Evolutionary conservation across 345 rosid genomes (phyloP), one percentile per base, ranked within the genome.

Genomic region (Citrus sp.): DNA sequence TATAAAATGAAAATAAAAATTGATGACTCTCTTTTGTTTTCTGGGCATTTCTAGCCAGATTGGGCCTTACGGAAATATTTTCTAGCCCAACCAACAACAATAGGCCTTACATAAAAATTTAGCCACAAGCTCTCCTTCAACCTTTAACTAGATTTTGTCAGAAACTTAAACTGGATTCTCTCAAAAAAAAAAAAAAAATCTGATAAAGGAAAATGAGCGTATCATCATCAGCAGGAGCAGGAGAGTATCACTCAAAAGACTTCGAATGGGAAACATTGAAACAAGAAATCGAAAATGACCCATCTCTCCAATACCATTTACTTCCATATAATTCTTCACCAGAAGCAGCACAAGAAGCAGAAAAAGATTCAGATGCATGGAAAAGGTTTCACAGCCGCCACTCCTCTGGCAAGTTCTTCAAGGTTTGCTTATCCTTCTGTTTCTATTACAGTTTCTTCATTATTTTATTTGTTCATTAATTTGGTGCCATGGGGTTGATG

Each of bases 381-480:
- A 86, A 87, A 70, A 82, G 74, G 21, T 92, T 94, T 84, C 97
- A 94, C 82, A 61, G 80, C 27, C 91, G 91, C 78, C 99, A 93
- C 79, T 90, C 92, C 71, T 83, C 98, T 3, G 99, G 94, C 27
- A 91, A 87, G 78, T 95, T 92, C 93, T 95, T 95, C 90, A 95
- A 95, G 98, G 97, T 92, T 14, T 32, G 9, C 2, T 24, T 4
- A 42, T 71, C 62, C 60, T 42, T 60, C 49, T 22, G 6, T 34
- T 34, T 18, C 5, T 32, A 14, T 13, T 28, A 1, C 7, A 6
- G 22, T 63, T 28, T 64, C 13, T 16, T 32, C 5, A 5, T 64
- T 30, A 32, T 64, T 32, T 68, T 24, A 4, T 68, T 68, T 68
- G 55, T 68, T 18, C 72, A 42, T 12, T 5, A 70, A 70, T 70